Evolutionary conservation across 495 filamentous ascomycete species (phyloP).

Genomic region (Tuber melanosporum): DNA sequence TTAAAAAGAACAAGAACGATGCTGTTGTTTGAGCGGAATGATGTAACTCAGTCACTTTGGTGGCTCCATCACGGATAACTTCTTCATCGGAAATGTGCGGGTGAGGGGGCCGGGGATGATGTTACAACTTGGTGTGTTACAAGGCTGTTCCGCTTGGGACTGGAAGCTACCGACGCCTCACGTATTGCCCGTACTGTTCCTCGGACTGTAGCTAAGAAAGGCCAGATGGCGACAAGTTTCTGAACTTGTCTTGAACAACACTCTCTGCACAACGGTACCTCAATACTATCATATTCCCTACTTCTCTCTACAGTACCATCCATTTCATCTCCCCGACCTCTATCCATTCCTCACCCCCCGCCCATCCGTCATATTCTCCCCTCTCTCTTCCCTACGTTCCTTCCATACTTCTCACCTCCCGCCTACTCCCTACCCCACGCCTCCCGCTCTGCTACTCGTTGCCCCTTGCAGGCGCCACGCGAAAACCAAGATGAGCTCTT

Average conservation of each 20-base stretch:
- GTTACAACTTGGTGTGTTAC: background rate
- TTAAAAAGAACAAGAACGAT: background rate
- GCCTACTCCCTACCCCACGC: constrained; percentile 4
- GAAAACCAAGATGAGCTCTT: background rate
- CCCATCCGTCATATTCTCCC: background rate
- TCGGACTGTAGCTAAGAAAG: background rate
- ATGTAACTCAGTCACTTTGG: background rate
- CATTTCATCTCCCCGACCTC: background rate
- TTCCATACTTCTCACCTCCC: constrained; percentile 7
- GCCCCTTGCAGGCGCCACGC: background rate
- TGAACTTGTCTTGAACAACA: background rate
- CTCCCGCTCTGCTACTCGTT: background rate
- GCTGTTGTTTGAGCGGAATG: background rate
- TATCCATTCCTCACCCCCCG: background rate
- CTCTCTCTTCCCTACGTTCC: background rate
- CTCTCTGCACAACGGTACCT: background rate
- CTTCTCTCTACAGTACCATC: background rate
- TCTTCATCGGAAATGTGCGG: background rate
- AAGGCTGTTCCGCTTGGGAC: background rate
- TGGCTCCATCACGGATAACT: background rate
- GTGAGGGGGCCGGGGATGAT: background rate
- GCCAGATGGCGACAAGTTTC: background rate
- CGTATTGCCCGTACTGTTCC: background rate
- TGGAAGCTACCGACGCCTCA: background rate
- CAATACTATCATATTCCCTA: background rate